A percentile compares a stretch with the other conserved stretches of the same genome.
These are phyloP conservation scores for Turnera subulata DNA, from an alignment of 345 rosid genomes.

Conservation along the genomic window DNA sequence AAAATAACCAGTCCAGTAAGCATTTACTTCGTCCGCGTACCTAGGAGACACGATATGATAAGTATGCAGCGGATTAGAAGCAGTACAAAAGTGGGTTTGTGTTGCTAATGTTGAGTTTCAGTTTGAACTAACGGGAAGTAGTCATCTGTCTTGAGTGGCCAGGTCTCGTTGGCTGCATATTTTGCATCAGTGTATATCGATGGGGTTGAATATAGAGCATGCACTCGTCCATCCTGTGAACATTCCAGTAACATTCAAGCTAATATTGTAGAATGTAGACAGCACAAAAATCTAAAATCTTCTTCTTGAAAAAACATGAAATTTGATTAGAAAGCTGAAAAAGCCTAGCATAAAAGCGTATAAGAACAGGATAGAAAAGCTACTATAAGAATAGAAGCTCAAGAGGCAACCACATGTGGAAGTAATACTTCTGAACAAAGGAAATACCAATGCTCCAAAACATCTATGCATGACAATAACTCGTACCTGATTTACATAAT, in stretches of 20 bases:
- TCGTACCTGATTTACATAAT: conserved; percentile 39
- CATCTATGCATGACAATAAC: not conserved
- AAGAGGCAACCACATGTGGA: too few relatives aligned
- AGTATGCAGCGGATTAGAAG: too few relatives aligned
- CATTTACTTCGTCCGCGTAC: conserved; percentile 46
- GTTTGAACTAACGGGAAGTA: conserved; percentile 44
- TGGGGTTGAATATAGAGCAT: conserved; percentile 55
- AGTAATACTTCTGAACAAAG: not conserved
- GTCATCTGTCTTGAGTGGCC: conserved; percentile 52
- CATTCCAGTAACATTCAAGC: conserved; percentile 8
- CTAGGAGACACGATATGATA: conserved; percentile 20
- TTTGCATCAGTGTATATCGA: conserved; percentile 53
- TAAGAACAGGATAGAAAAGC: too few relatives aligned
- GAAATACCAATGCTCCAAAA: too few relatives aligned
- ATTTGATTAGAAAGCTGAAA: too few relatives aligned
- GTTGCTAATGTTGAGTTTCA: not conserved
- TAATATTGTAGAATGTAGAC: too few relatives aligned
- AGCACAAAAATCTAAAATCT: too few relatives aligned
- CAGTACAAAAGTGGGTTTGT: not conserved
- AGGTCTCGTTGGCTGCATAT: conserved; percentile 36
- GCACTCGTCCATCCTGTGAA: conserved; percentile 52
- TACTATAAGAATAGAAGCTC: too few relatives aligned
- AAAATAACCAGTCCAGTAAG: conserved; percentile 59
- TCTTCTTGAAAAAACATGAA: too few relatives aligned
- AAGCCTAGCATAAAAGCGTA: too few relatives aligned